phyloP scores from a whole-genome alignment of 116 monocot species.

The Zostera marina region DNA sequence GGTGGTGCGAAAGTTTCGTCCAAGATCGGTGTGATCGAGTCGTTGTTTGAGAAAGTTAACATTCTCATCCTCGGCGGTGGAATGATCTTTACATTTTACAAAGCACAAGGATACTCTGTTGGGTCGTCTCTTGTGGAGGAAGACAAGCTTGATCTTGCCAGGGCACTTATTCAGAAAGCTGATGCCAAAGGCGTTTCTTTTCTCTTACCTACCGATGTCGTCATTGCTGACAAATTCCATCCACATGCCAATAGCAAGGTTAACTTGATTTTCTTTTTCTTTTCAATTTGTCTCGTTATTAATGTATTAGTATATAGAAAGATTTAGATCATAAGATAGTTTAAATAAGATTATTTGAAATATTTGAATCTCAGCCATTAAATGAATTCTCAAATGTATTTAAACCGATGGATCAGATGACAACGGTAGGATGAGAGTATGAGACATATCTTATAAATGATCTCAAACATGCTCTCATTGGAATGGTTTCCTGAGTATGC shows the following conservation, averaged over 20 bases:
- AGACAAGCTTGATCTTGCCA: conserved; percentile 27
- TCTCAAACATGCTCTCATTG: too few species aligned
- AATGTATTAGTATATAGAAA: too few species aligned
- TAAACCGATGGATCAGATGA: too few species aligned
- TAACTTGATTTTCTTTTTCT: not conserved
- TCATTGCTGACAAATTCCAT: conserved; percentile 42
- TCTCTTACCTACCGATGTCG: conserved; percentile 38
- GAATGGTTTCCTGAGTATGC: too few species aligned
- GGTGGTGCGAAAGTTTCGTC: conserved; percentile 45
- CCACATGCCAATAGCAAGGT: conserved; percentile 20
- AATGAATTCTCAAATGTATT: too few species aligned
- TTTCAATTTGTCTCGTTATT: not conserved
- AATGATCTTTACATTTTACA: conserved; percentile 22
- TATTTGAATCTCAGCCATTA: too few species aligned
- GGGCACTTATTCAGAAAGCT: conserved; percentile 28
- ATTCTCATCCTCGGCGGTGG: conserved; percentile 27
- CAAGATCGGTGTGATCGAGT: conserved; percentile 47
- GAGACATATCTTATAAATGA: too few species aligned
- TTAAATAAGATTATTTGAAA: too few species aligned
- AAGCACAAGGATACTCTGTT: conserved; percentile 11
- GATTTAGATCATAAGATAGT: too few species aligned
- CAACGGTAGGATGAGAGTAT: too few species aligned
- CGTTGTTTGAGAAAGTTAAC: conserved; percentile 37
- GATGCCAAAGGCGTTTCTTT: conserved; percentile 36
- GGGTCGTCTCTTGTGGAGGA: conserved; percentile 20